Evolutionary conservation across 2,329 filamentous ascomycete species (phyloP).

Genomic region (Fusarium scirpi): DNA sequence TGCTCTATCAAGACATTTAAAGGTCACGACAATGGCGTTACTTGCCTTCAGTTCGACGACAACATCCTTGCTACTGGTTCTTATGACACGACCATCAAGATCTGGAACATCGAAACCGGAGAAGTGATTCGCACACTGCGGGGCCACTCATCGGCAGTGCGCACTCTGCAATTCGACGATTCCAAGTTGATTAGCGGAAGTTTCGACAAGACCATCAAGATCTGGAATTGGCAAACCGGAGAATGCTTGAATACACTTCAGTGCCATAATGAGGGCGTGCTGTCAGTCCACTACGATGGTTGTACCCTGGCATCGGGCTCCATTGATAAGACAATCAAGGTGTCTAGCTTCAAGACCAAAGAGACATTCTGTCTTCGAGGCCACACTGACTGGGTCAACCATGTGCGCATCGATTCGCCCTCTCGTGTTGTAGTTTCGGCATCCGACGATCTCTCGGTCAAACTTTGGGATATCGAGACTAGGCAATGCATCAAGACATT

Average conservation of each 20-base stretch:
- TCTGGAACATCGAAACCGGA: slow-evolving; percentile 93
- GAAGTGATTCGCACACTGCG: slow-evolving; percentile 85
- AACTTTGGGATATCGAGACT: slow-evolving; percentile 93
- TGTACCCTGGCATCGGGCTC: slow-evolving; percentile 89
- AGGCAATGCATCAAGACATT: slow-evolving; percentile 81
- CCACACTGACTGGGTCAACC: slow-evolving; percentile 95
- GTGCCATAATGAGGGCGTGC: slow-evolving; percentile 84
- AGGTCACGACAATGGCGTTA: slow-evolving; percentile 82
- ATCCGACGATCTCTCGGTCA: slow-evolving; percentile 91
- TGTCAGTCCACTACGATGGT: slow-evolving; percentile 87
- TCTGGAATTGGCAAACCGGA: slow-evolving; percentile 98
- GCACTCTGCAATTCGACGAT: slow-evolving; percentile 93
- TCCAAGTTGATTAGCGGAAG: slow-evolving; percentile 91
- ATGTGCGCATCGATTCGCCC: slow-evolving; percentile 85
- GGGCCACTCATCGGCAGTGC: slow-evolving; percentile 86
- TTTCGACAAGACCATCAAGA: slow-evolving; percentile 86
- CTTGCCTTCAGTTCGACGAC: slow-evolving; percentile 75
- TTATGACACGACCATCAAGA: slow-evolving; percentile 94
- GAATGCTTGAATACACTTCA: slow-evolving; percentile 84
- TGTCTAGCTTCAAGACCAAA: slow-evolving; percentile 91
- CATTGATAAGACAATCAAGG: slow-evolving; percentile 87
- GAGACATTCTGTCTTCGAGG: slow-evolving; percentile 83
- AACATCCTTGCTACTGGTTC: slow-evolving; percentile 93
- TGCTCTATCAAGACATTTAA: slow-evolving; percentile 86
- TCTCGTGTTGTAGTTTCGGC: slow-evolving; percentile 92